Conservation (phyloP, 2,329 filamentous ascomycete species). For the Phaeosphaeria sp. region DNA sequence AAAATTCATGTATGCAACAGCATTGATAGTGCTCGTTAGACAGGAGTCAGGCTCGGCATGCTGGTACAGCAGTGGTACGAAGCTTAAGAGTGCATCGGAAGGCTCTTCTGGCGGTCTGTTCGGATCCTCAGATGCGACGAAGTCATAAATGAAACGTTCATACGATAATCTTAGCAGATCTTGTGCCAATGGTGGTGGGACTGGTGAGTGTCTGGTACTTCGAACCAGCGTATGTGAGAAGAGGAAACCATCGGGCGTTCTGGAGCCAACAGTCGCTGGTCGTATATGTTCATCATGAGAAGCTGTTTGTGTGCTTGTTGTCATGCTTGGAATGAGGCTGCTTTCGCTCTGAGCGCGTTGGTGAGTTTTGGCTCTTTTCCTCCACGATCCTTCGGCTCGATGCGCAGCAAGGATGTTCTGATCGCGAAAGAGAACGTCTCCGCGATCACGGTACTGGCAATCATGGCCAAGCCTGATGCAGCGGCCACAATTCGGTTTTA, state of each 20-base stretch:
- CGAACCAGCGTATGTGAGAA: constrained; percentile 7
- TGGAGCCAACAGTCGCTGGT: not conserved
- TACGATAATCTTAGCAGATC: constrained; percentile 35
- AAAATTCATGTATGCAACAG: constrained; percentile 39
- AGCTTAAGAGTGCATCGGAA: constrained; percentile 34
- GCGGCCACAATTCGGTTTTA: constrained; percentile 37
- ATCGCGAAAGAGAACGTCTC: constrained; percentile 42
- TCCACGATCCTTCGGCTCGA: constrained; percentile 43
- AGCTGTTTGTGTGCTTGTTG: constrained; percentile 11
- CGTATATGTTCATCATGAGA: not conserved
- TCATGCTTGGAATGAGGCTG: constrained; percentile 13
- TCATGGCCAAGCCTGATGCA: constrained; percentile 36
- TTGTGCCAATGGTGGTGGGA: constrained; percentile 15
- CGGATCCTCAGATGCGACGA: constrained; percentile 29
- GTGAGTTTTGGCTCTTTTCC: constrained; percentile 38
- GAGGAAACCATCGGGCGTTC: not conserved
- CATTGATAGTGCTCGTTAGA: constrained; percentile 27
- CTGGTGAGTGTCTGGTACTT: constrained; percentile 10
- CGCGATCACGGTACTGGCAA: constrained; percentile 43
- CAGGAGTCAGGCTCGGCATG: constrained; percentile 28
- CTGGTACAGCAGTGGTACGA: constrained; percentile 35
- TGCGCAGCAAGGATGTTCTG: constrained; percentile 43
- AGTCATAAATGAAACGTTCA: constrained; percentile 42
- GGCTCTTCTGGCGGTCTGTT: constrained; percentile 19
- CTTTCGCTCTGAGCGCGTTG: constrained; percentile 24